A percentile compares a stretch with the other conserved stretches of the same genome.
phyloP scores from a whole-genome alignment of 2,329 filamentous ascomycete genomes.

The Zymoseptoria ardabiliae region DNA sequence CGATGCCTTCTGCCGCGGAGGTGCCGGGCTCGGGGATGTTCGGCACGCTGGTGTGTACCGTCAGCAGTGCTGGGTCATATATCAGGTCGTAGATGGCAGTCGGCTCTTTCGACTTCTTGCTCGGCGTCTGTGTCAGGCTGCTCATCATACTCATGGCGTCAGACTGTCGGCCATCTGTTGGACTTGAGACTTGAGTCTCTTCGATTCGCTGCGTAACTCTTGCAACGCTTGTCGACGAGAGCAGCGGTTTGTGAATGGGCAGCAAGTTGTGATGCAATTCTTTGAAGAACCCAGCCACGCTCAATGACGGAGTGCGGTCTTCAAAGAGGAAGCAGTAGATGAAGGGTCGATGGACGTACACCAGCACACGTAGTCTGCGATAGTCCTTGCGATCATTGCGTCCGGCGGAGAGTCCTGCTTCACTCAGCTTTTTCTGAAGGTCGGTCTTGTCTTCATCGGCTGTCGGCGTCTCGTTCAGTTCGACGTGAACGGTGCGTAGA shows the following conservation, averaged over 20 bases:
- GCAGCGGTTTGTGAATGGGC: slow-evolving; percentile 40
- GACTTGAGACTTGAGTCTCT: slow-evolving; percentile 28
- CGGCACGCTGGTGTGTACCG: slow-evolving; percentile 54
- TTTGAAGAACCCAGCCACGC: slow-evolving; percentile 39
- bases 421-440: slow-evolving; percentile 14
- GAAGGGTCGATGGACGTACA: slow-evolving; percentile 68
- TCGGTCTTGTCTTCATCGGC: slow-evolving; percentile 6
- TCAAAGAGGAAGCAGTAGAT: slow-evolving; percentile 70
- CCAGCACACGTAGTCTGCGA: slow-evolving; percentile 54
- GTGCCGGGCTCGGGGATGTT: slow-evolving; percentile 53
- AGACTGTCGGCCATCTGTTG: slow-evolving; percentile 17
- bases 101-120: slow-evolving; percentile 3
- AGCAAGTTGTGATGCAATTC: slow-evolving; percentile 47
- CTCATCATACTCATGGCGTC: slow-evolving; percentile 13
- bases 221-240: slow-evolving; percentile 35
- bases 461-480: slow-evolving; percentile 28
- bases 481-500: slow-evolving; percentile 60
- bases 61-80: slow-evolving; percentile 52
- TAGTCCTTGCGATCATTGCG: slow-evolving; percentile 10
- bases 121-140: slow-evolving; percentile 21
- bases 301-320: slow-evolving; percentile 49
- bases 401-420: slow-evolving; percentile 10
- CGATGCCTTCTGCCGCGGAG: slow-evolving; percentile 33
- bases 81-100: slow-evolving; percentile 52
- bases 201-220: slow-evolving; percentile 38